Evolutionary conservation across 2,329 filamentous ascomycete genomes (phyloP).

Genomic region (Emydomyces testavorans): DNA sequence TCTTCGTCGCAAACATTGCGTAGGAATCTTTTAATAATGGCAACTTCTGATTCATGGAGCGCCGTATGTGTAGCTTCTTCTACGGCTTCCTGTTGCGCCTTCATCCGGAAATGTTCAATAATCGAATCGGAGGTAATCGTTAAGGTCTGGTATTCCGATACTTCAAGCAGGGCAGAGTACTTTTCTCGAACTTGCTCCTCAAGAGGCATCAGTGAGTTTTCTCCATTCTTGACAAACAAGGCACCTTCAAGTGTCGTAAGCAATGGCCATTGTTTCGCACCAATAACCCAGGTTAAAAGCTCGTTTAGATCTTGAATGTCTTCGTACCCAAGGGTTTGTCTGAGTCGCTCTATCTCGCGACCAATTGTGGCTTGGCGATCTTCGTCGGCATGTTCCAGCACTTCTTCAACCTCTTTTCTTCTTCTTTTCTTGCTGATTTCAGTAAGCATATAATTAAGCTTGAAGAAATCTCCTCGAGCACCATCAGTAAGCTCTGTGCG

Average conservation of each 20-base stretch:
- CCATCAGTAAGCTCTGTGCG: constrained; percentile 17
- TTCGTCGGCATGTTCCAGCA: constrained; percentile 19
- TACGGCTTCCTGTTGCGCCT: constrained; percentile 5
- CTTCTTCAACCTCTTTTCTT: constrained; percentile 21
- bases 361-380: constrained; percentile 21
- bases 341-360: constrained; percentile 20
- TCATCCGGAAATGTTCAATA: constrained; percentile 15
- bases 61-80: constrained; percentile 9
- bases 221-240: constrained; percentile 19
- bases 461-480: constrained; percentile 22
- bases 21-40: constrained; percentile 21
- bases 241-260: constrained; percentile 19
- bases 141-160: constrained; percentile 13
- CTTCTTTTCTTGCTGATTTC: constrained; percentile 22
- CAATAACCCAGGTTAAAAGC: constrained; percentile 22
- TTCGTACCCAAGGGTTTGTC: constrained; percentile 18
- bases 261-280: constrained; percentile 16
- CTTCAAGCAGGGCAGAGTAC: constrained; percentile 20
- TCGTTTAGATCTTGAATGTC: constrained; percentile 24
- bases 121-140: constrained; percentile 20
- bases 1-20: constrained; percentile 21
- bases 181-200: constrained; percentile 18
- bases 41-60: constrained; percentile 19
- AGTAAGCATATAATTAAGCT: constrained; percentile 20
- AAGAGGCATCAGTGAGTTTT: constrained; percentile 20